These are phyloP conservation scores for Endoconidiophora laricicola DNA, from an alignment of 2,329 filamentous ascomycete genomes.

Conservation along the genomic window DNA sequence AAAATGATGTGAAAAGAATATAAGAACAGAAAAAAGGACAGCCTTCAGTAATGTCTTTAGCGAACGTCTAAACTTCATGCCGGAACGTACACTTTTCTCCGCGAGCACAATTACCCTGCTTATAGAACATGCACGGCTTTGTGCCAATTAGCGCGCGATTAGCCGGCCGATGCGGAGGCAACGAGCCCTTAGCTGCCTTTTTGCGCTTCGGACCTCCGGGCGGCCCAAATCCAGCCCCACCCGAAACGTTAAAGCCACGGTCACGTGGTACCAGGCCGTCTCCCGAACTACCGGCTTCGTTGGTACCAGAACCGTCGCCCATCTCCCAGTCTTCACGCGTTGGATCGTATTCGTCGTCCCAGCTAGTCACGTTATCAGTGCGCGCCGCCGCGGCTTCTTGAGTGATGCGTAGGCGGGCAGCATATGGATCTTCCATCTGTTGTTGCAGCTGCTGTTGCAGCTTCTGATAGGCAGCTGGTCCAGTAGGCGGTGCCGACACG, in stretches of 20 bases:
- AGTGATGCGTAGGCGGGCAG: constrained; percentile 24
- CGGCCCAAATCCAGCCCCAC: constrained; percentile 16
- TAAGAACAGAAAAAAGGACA: neutral
- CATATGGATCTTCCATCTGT: constrained; percentile 24
- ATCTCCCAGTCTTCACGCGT: constrained; percentile 14
- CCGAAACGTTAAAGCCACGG: constrained; percentile 17
- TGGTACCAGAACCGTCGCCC: neutral
- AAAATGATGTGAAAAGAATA: neutral
- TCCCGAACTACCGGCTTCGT: neutral
- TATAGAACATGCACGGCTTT: constrained; percentile 53
- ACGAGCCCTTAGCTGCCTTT: constrained; percentile 25
- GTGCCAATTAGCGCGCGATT: constrained; percentile 46
- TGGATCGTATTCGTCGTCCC: constrained; percentile 13
- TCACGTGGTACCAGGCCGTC: constrained; percentile 14
- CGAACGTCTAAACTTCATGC: constrained; percentile 32
- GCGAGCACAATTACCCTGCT: constrained; percentile 54
- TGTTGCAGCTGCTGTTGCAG: constrained; percentile 15
- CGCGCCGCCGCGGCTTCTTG: constrained; percentile 19
- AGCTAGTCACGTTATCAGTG: constrained; percentile 12
- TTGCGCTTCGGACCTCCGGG: constrained; percentile 20
- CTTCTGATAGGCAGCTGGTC: neutral
- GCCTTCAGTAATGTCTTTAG: too few species aligned
- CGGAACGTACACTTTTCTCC: constrained; percentile 60
- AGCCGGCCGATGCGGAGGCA: constrained; percentile 26
- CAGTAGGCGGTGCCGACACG: neutral